Evolutionary conservation across 176 grass and related monocot species (phyloP), one percentile per base, ranked within the genome.

Genomic region (Triticum monococcum): DNA sequence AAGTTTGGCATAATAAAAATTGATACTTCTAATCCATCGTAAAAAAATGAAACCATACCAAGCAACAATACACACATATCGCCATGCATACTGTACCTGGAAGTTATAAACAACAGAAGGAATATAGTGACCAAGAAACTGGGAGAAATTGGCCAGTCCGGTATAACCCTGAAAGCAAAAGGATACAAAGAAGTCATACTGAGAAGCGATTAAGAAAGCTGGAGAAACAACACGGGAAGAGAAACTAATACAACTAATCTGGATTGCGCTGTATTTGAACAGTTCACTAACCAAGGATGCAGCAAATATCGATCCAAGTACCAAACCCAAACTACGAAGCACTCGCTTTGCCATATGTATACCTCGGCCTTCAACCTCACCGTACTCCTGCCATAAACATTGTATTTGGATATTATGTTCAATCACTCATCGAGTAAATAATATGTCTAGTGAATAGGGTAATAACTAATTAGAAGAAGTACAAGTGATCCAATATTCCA

Each of bases 341-440:
- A 97, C 76, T 56, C 75, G 81, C 33, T 94, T 94, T 82, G 86
- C 89, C 90, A 97, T 92, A 46, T 86, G 83, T 68, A 94, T 61
- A 72, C 90, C 92, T 74, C 38, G 73, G 74, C 89, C 90, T 92
- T 94, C 84, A 46, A 92, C 89, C 43, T 92, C 92, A 73, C 88
- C 88, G 75, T 94, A 89, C 72, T 89, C 78, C 88, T 92, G 77
- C 28, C 84, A 75, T 24, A 79, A 78, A 85, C 43, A 86, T 70
- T 50, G 46, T 50, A 50, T 50, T 50, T 50, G 46, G 46, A 50
- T 50, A 50, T 50, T 50, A 16, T 50, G 13, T 50, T 50, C 46
- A 50, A 4, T 16, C 46, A 16, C 46, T 50, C 46, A 16, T 50
- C 4, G 46, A 50, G 46, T 50, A 50, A 50, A 50, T 46, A 46